phyloP scores from a whole-genome alignment of 768 basidiomycete genomes.

The Kwoniella shandongensis region DNA sequence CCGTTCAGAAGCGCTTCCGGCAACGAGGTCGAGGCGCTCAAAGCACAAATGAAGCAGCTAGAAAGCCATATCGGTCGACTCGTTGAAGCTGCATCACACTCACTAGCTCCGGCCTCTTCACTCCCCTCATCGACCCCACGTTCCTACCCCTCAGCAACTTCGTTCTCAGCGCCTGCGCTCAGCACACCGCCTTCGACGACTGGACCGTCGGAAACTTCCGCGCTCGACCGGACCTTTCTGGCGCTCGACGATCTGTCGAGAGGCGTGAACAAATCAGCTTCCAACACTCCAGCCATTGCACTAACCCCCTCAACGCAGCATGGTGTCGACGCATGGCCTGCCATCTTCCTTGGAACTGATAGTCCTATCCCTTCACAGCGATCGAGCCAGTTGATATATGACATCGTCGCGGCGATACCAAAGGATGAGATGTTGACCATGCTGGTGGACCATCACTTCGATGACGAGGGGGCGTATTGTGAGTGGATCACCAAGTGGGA shows the following conservation, averaged over 20 bases:
- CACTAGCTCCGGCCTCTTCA: background rate
- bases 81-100: background rate
- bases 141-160: background rate
- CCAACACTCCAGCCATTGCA: conserved; percentile 1
- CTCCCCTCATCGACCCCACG: background rate
- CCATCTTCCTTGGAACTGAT: background rate
- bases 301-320: too few relatives aligned
- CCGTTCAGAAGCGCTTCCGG: background rate
- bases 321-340: conserved; percentile 6
- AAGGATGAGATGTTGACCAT: background rate
- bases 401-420: background rate
- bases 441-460: conserved; percentile 7
- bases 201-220: background rate
- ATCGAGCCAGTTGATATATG: background rate
- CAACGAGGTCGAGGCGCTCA: conserved; percentile 4
- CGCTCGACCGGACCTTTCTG: background rate
- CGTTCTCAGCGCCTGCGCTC: background rate
- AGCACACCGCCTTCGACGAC: background rate
- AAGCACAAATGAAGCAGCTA: conserved; percentile 1
- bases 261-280: background rate
- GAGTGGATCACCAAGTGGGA: background rate
- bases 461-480: conserved; percentile 5
- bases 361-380: background rate
- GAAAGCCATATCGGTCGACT: conserved; percentile 7
- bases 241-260: conserved; percentile 9